Percentiles rank a stretch among this genome's conserved stretches.
Conservation (phyloP, 2,329 filamentous ascomycete genomes). For the Fusarium veterinarium region DNA sequence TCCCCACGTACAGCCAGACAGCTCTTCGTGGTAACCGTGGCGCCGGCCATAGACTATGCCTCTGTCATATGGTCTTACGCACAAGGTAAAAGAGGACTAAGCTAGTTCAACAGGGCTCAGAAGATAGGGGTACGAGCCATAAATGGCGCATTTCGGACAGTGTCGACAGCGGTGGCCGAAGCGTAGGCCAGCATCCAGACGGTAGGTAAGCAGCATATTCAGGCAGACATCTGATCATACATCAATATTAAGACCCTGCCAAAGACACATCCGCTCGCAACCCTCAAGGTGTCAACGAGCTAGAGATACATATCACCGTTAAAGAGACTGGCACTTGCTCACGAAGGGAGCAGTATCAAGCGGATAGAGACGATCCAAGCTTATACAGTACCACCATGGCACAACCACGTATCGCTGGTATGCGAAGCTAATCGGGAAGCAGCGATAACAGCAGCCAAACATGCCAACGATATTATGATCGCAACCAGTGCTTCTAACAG, state of each 20-base stretch:
- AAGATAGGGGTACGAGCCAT: too few relatives aligned
- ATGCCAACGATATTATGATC: background rate
- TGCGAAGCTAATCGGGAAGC: background rate
- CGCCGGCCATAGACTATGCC: too few relatives aligned
- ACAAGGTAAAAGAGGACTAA: too few relatives aligned
- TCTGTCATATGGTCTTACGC: too few relatives aligned
- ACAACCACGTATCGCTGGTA: background rate
- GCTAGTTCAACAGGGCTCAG: too few relatives aligned
- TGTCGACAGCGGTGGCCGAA: too few relatives aligned
- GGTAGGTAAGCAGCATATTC: too few relatives aligned
- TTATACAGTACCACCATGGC: background rate
- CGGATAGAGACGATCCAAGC: background rate
- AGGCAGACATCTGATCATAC: too few relatives aligned
- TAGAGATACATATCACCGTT: background rate
- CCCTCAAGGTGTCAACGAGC: background rate
- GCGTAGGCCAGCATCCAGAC: too few relatives aligned
- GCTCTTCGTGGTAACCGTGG: too few relatives aligned
- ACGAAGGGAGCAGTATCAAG: background rate
- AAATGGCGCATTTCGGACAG: too few relatives aligned
- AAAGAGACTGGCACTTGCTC: background rate
- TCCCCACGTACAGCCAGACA: too few relatives aligned
- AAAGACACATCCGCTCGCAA: background rate
- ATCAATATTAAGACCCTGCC: background rate
- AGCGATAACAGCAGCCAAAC: background rate
- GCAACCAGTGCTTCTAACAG: background rate